Base-by-base conservation (phyloP, 129 eudicot species). In the Arctium minus region DNA sequence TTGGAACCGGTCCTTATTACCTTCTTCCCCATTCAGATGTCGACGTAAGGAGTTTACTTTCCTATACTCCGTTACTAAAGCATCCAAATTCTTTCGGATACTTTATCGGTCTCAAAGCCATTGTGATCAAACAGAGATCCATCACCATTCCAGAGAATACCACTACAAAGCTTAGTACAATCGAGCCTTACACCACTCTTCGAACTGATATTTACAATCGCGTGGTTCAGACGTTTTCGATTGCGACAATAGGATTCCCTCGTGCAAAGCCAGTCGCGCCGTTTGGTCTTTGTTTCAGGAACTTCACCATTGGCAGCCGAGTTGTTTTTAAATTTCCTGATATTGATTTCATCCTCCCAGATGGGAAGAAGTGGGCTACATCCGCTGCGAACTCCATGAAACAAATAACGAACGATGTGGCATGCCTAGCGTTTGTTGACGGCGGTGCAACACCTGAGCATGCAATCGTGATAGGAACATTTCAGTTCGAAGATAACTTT, bases 1-100 rank as follows among this genome's bases (percentile, higher is more conserved):
- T 85, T 30, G 95, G 95, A 12, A 53, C 78, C 2, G 92, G 88
- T 46, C 88, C 92, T 3, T 85, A 82, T 82, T 70, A 85, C 50
- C 70, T 88, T 67, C 84, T 76, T 48, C 90, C 93, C 3, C 72
- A 86, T 17, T 79, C 79, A 2, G 50, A 78, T 74, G 60, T 80
- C 15, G 85, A 88, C 18, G 73, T 83, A 10, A 65, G 81, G 46
- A 69, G 78, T 60, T 62, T 73, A 1, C 88, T 89, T 27, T 70
- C 85, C 1, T 85, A 74, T 73, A 89, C 92, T 35, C 83, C 86
- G 2, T 69, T 89, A 15, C 50, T 87, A 10, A 79, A 75, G 12
- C 71, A 75, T 69, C 83, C 88, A 0, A 46, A 78, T 3, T 78
- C 82, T 0, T 68, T 78, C 1, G 90, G 84, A 2, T 87, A 86